These are phyloP conservation scores for Hypericum perforatum DNA, from an alignment of 345 rosid genomes.

Conservation along the genomic window DNA sequence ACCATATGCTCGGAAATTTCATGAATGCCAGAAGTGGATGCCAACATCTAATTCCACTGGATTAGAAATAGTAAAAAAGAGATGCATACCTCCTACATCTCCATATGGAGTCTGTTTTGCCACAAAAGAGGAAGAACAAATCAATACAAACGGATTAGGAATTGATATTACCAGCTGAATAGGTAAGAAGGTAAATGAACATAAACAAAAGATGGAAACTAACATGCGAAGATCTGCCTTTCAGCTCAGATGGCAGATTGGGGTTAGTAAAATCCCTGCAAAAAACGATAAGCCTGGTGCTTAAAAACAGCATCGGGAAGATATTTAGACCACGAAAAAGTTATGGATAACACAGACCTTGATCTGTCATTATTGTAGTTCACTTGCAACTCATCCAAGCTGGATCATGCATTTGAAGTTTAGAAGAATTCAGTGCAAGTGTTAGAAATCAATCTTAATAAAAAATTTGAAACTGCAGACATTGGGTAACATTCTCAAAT, in stretches of 20 bases:
- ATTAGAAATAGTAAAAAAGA: constrained; percentile 20
- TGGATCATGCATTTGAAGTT: constrained; percentile 14
- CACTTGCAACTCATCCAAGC: constrained; percentile 97
- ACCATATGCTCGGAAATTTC: constrained; percentile 8
- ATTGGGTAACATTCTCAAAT: too few species aligned
- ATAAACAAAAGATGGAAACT: constrained; percentile 12
- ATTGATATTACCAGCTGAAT: constrained; percentile 7
- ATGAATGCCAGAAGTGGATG: constrained; percentile 11
- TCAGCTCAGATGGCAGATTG: constrained; percentile 85
- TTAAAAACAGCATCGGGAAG: constrained; percentile 5
- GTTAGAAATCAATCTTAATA: background rate
- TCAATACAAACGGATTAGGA: constrained; percentile 9
- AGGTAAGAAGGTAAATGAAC: constrained; percentile 3
- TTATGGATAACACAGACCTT: constrained; percentile 35
- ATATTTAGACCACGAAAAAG: constrained; percentile 1
- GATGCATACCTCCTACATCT: constrained; percentile 63
- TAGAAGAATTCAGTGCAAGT: background rate
- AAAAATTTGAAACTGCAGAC: background rate
- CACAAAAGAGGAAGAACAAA: too few species aligned
- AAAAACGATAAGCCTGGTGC: constrained; percentile 10
- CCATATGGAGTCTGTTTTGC: constrained; percentile 67
- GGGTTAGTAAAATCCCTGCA: constrained; percentile 92
- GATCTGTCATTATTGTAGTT: constrained; percentile 95
- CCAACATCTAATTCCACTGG: constrained; percentile 5
- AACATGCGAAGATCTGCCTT: constrained; percentile 86